A percentile compares a stretch with the other conserved stretches of the same genome.
These are phyloP conservation scores for Candida sanyaensis DNA, from an alignment of 1,139 yeast species.

Conservation along the genomic window DNA sequence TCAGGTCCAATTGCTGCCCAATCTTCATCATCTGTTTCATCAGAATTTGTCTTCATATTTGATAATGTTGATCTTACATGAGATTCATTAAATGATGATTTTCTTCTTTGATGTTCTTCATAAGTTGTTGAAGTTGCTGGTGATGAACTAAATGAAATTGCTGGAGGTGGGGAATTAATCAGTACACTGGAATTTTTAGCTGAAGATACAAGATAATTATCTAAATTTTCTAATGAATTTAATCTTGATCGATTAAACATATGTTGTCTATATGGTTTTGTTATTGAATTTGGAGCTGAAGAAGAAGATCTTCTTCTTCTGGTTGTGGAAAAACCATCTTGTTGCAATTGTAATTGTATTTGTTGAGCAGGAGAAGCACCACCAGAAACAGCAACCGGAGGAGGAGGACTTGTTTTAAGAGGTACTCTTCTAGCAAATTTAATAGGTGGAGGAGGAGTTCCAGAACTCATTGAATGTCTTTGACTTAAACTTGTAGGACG, in stretches of 20 bases:
- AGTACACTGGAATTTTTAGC: conserved; percentile 41
- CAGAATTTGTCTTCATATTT: conserved; percentile 8
- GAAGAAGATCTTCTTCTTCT: conserved; percentile 11
- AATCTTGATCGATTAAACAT: conserved; percentile 42
- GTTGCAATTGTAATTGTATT: neutral
- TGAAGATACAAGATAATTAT: conserved; percentile 43
- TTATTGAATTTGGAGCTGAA: conserved; percentile 16
- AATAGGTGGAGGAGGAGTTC: conserved; percentile 33
- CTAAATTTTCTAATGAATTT: conserved; percentile 46
- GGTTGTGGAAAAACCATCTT: neutral
- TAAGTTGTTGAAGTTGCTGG: conserved; percentile 14
- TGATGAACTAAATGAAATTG: conserved; percentile 19
- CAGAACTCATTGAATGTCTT: neutral
- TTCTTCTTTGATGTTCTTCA: conserved; percentile 27
- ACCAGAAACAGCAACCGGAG: conserved; percentile 14
- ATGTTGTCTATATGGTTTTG: conserved; percentile 26
- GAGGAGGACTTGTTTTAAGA: conserved; percentile 43
- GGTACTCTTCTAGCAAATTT: conserved; percentile 50
- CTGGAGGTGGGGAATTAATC: conserved; percentile 40
- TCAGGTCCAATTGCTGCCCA: conserved; percentile 91
- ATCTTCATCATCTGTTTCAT: conserved; percentile 87
- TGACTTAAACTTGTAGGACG: conserved; percentile 1
- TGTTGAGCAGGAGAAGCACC: no score
- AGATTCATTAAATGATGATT: conserved; percentile 48
- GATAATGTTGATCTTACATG: conserved; percentile 44